phyloP scores from a whole-genome alignment of 768 basidiomycete genomes.

The Neoboletus subvelutipes region DNA sequence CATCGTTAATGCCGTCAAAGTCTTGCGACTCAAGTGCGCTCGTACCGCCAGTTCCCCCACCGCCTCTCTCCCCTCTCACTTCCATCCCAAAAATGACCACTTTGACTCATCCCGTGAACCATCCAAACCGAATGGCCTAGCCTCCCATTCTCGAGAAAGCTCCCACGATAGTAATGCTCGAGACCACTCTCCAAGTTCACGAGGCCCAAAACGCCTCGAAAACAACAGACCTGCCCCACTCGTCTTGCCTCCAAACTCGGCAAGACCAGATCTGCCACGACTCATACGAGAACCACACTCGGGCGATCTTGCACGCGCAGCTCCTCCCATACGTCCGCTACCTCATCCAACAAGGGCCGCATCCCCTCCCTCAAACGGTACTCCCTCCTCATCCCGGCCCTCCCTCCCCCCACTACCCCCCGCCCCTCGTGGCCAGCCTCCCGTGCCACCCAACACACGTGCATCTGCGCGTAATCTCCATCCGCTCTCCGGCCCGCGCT shows the following conservation, averaged over 20 bases:
- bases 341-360: conserved; percentile 26
- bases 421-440: conserved; percentile 65
- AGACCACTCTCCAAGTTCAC: conserved; percentile 29
- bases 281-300: conserved; percentile 60
- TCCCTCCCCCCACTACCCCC: conserved; percentile 69
- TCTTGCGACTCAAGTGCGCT: conserved; percentile 60
- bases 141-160: conserved; percentile 22
- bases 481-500: conserved; percentile 34
- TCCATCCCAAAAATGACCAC: background rate
- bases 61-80: background rate
- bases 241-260: conserved; percentile 57
- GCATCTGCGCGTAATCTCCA: conserved; percentile 31
- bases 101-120: background rate
- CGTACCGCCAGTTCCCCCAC: conserved; percentile 1
- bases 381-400: conserved; percentile 39
- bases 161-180: conserved; percentile 21
- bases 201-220: conserved; percentile 50
- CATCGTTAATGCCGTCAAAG: conserved; percentile 82
- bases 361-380: conserved; percentile 24
- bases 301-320: conserved; percentile 51
- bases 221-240: conserved; percentile 76
- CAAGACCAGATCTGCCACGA: conserved; percentile 65
- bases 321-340: conserved; percentile 27
- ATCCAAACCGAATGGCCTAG: conserved; percentile 4
- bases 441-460: conserved; percentile 41